Base-by-base conservation (phyloP, 495 filamentous ascomycete species). In the Opeltia flavorubescens region DNA sequence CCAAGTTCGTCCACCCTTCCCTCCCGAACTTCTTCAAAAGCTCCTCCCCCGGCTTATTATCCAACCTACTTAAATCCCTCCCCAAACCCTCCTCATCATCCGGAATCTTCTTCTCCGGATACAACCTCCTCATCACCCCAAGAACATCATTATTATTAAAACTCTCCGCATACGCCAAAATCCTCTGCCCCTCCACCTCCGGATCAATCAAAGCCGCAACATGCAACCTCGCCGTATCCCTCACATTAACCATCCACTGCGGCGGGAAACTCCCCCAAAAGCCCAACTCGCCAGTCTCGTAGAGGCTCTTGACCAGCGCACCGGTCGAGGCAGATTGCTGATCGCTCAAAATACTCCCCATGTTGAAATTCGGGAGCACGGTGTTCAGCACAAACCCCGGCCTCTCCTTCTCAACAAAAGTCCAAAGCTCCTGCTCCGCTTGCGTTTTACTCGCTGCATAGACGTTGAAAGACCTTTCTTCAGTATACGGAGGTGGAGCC, bases 401-500 rank as follows among this genome's bases (percentile, higher is more conserved):
- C 34, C 69, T 62, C 9, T 75, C 41, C 38, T 72, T 63, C 20
- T 68, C 58, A 2, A 70, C 50, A 49, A 75, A 80, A 43, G 66
- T 60, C 73, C 71, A 80, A 2, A 72, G 51, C 3, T 62, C 59
- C 28, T 59, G 65, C 57, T 82, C 77, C 0, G 64, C 69, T 27
- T 67, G 63, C 1, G 65, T 68, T 52, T 83, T 81, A 49, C 68
- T 71, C 0, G 74, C 74, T 0, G 56, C 54, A 49, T 83, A 78
- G 2, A 76, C 66, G 24, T 55, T 38, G 13, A 50, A 53, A 1
- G 50, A 55, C 2, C 64, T 50, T 11, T 51, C 48, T 6, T 34
- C 17, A 17, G 3, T 34, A 20, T 21, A 42, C 4, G 39, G 39
- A 11, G 39, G 4, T 21, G 39, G 15, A 6, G 18, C 4, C 39